Percentiles rank a stretch among this genome's conserved stretches.
These are phyloP conservation scores for Ustilaginoidea virens DNA, from an alignment of 2,329 filamentous ascomycete genomes.

Conservation along the genomic window DNA sequence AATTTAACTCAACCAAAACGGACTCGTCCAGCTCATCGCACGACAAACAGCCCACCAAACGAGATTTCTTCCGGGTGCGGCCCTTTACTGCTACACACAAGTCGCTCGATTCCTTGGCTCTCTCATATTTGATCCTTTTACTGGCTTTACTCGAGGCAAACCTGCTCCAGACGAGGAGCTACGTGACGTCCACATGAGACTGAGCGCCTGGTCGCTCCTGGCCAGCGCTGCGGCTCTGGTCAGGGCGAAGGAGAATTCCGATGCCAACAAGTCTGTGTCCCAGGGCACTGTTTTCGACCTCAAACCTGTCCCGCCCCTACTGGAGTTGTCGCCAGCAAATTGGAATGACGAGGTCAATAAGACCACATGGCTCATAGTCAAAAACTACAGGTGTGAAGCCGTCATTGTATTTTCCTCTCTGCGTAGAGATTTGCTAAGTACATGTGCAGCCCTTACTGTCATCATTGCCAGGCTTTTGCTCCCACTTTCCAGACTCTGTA, in stretches of 20 bases:
- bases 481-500: slow-evolving; percentile 85
- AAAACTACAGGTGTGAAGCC: slow-evolving; percentile 48
- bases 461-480: slow-evolving; percentile 64
- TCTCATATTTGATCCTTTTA: not conserved
- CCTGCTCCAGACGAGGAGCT: slow-evolving; percentile 3
- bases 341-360: slow-evolving; percentile 40
- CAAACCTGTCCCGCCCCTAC: slow-evolving; percentile 48
- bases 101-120: too few species aligned
- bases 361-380: slow-evolving; percentile 37
- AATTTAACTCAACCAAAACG: too few species aligned
- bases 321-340: slow-evolving; percentile 41
- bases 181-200: slow-evolving; percentile 14
- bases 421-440: slow-evolving; percentile 10
- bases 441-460: slow-evolving; percentile 38
- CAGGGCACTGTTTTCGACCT: slow-evolving; percentile 48
- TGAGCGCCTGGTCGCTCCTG: slow-evolving; percentile 27
- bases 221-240: slow-evolving; percentile 23
- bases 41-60: too few species aligned
- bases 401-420: not conserved
- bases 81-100: too few species aligned
- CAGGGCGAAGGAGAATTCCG: slow-evolving; percentile 20
- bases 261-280: slow-evolving; percentile 13
- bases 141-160: not conserved
- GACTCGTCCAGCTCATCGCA: too few species aligned
- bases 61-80: too few species aligned